Conservation (phyloP, 2,329 filamentous ascomycete genomes). For the Colletotrichum liriopes region DNA sequence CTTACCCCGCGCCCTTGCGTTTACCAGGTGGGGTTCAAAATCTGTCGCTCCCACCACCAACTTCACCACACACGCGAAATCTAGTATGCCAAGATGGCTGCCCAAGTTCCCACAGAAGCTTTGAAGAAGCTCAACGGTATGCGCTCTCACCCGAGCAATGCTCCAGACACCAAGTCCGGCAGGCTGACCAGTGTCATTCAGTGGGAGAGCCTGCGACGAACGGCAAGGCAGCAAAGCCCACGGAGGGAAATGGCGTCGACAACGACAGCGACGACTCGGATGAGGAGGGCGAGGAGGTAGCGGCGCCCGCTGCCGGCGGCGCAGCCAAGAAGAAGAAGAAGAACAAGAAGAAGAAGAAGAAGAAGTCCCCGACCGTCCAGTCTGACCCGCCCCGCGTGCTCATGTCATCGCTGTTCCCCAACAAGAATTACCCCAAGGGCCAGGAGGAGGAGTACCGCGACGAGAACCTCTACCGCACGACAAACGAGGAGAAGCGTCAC, state of each 20-base stretch:
- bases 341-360: conserved; percentile 82
- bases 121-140: conserved; percentile 61
- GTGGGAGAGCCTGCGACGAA: conserved; percentile 59
- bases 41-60: conserved; percentile 40
- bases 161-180: conserved; percentile 8
- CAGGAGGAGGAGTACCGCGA: conserved; percentile 84
- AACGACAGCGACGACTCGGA: conserved; percentile 67
- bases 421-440: conserved; percentile 81
- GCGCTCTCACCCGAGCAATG: conserved; percentile 13
- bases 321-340: conserved; percentile 84
- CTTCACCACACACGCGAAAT: conserved; percentile 38
- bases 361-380: conserved; percentile 77
- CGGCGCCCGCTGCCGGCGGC: conserved; percentile 54
- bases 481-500: conserved; percentile 87
- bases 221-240: conserved; percentile 56
- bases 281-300: conserved; percentile 63
- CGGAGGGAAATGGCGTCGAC: conserved; percentile 54
- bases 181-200: conserved; percentile 46
- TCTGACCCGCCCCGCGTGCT: conserved; percentile 83
- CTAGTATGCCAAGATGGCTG: conserved; percentile 57
- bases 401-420: conserved; percentile 81
- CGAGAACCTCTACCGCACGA: conserved; percentile 85
- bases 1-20: conserved; percentile 43
- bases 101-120: conserved; percentile 60
- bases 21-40: conserved; percentile 43